Percentiles rank a stretch among this genome's conserved stretches.
Conservation (phyloP, 768 basidiomycete species). For the Cyclocybe aegerita region DNA sequence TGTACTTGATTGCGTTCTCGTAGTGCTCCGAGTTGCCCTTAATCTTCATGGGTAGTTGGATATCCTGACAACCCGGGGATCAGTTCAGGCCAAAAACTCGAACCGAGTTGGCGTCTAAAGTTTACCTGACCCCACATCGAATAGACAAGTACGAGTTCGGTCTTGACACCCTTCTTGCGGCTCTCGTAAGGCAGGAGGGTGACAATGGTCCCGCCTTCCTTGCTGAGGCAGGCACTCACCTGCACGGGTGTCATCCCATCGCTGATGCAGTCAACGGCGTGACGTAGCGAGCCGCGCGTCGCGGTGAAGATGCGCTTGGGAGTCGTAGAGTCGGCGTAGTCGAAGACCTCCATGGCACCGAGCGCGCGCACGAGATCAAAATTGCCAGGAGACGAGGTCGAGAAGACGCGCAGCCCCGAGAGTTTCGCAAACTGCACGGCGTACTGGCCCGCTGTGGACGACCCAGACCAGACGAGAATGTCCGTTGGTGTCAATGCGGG, state of each 20-base stretch:
- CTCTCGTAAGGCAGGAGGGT: conserved; percentile 22
- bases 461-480: conserved; percentile 19
- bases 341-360: conserved; percentile 41
- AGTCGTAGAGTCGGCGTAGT: conserved; percentile 30
- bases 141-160: conserved; percentile 17
- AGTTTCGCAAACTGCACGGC: conserved; percentile 23
- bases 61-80: neutral
- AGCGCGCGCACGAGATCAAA: conserved; percentile 11
- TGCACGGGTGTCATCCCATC: conserved; percentile 23
- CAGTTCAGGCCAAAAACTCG: neutral
- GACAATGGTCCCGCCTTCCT: conserved; percentile 22
- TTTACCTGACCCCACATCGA: conserved; percentile 20
- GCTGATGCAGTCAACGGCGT: conserved; percentile 28
- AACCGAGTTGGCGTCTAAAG: neutral
- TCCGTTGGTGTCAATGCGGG: conserved; percentile 8
- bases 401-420: conserved; percentile 41
- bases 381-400: conserved; percentile 35
- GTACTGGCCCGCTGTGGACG: conserved; percentile 13
- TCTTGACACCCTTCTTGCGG: conserved; percentile 12
- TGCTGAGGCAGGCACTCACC: conserved; percentile 18
- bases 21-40: conserved; percentile 10
- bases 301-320: conserved; percentile 23
- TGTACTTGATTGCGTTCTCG: conserved; percentile 14
- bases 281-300: conserved; percentile 20
- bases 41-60: conserved; percentile 4